Base-by-base conservation (phyloP, 164 flowering plant species). In the Amborella trichopoda region DNA sequence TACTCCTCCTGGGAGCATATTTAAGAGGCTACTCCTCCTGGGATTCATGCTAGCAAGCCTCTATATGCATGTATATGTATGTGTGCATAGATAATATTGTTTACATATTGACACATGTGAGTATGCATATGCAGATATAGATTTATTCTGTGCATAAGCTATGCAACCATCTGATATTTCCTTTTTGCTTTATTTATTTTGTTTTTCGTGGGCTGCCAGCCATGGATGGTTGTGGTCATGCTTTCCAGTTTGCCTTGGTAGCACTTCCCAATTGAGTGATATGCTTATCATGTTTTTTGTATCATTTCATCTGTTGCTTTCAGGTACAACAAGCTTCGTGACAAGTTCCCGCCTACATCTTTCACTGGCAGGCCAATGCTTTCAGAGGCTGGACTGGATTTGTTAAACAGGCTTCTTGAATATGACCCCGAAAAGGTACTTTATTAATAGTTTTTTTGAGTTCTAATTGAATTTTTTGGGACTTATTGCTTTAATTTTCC, bases 381-480 rank as follows among this genome's bases (percentile, higher is more conserved):
- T 18, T 87, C 96, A 50, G 96, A 84, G 66, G 64, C 89, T 65
- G 98, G 96, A 55, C 80, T 81, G 67, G 95, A 91, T 56, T 69
- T 87, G 68, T 62, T 91, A 71, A 84, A 74, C 60, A 78, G 64
- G 48, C 93, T 91, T 56, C 57, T 91, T 27, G 80, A 93, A 33
- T 91, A 80, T 65, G 93, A 87, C 62, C 98, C 98, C 49, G 83
- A 75, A 41, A 67, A 80, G 91, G 91, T 81, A 59, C n/a, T n/a
- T n/a, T n/a, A n/a, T n/a, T n/a, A n/a, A n/a, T n/a, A n/a, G n/a
- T n/a, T n/a, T n/a, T n/a, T n/a, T n/a, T n/a, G n/a, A n/a, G n/a
- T n/a, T n/a, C n/a, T n/a, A n/a, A n/a, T n/a, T n/a, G 6, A 14
- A 17, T 19, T 25, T 4, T 41, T 41, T 2, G 14, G 23, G 47